Evolutionary conservation across 257 asterid genomes (phyloP).

Genomic region (Datura wrightii): DNA sequence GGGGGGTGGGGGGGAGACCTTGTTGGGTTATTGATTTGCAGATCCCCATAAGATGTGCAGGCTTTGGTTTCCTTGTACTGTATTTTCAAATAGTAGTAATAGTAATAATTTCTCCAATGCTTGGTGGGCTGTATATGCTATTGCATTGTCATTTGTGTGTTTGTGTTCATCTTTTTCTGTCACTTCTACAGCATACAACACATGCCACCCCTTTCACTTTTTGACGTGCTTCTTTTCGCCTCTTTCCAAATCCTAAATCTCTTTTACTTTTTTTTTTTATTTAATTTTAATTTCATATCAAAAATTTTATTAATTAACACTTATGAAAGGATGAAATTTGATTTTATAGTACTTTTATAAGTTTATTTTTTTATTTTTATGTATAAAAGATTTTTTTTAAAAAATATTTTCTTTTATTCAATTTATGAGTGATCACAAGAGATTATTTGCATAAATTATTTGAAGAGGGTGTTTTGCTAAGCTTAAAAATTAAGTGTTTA

Average conservation of each 20-base stretch:
- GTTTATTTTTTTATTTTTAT: no score
- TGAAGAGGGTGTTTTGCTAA: no score
- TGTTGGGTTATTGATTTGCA: neutral
- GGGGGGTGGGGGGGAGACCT: neutral
- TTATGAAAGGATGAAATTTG: no score
- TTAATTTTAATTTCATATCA: no score
- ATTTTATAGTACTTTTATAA: no score
- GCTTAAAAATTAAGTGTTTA: no score
- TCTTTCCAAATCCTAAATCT: neutral
- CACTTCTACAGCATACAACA: constrained; percentile 25
- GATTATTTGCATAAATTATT: neutral
- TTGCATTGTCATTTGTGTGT: constrained; percentile 27
- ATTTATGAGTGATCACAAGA: neutral
- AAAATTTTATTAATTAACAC: no score
- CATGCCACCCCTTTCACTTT: neutral
- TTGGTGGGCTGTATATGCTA: neutral
- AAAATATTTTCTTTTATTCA: no score
- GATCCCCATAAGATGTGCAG: constrained; percentile 38
- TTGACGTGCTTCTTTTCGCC: constrained; percentile 29
- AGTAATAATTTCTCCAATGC: neutral
- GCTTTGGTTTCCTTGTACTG: constrained; percentile 31
- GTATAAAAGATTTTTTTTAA: no score
- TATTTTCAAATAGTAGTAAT: neutral
- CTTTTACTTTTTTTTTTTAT: no score
- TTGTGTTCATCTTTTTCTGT: neutral